A percentile compares a stretch with the other conserved stretches of the same genome.
Conservation (phyloP, 805 yeast genomes). For the fission yeast (Schizosaccharomyces pombe) region DNA sequence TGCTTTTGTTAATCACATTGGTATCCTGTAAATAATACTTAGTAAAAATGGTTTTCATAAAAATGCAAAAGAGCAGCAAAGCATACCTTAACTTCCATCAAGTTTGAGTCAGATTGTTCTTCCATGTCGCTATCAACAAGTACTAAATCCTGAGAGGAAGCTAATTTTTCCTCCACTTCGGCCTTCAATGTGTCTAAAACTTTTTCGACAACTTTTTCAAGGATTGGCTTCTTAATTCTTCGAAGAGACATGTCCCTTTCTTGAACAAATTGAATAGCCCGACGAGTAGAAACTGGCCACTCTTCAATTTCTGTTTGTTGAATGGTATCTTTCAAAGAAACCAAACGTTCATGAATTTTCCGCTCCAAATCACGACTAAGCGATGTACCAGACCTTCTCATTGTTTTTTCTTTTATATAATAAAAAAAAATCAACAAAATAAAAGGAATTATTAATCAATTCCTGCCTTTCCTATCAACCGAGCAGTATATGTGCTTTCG, state of each 20-base stretch:
- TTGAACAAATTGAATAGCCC: constrained; percentile 16
- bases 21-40: constrained; percentile 18
- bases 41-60: not conserved
- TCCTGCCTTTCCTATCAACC: no score
- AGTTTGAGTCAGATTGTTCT: constrained; percentile 19
- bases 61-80: constrained; percentile 9
- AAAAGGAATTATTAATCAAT: no score
- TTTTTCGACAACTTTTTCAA: constrained; percentile 35
- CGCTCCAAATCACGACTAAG: not conserved
- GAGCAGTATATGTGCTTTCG: no score
- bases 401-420: not conserved
- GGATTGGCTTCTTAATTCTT: constrained; percentile 39
- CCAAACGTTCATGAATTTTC: not conserved
- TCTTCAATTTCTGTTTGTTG: not conserved
- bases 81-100: constrained; percentile 31
- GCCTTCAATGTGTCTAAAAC: constrained; percentile 4
- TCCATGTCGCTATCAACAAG: constrained; percentile 20
- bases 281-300: not conserved
- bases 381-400: not conserved
- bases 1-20: constrained; percentile 53
- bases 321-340: not conserved
- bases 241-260: constrained; percentile 40
- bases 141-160: constrained; percentile 12
- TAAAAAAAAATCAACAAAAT: no score
- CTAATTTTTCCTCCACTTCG: constrained; percentile 13